phyloP scores from a whole-genome alignment of 495 filamentous ascomycete species.

The Penicillium argentinense region DNA sequence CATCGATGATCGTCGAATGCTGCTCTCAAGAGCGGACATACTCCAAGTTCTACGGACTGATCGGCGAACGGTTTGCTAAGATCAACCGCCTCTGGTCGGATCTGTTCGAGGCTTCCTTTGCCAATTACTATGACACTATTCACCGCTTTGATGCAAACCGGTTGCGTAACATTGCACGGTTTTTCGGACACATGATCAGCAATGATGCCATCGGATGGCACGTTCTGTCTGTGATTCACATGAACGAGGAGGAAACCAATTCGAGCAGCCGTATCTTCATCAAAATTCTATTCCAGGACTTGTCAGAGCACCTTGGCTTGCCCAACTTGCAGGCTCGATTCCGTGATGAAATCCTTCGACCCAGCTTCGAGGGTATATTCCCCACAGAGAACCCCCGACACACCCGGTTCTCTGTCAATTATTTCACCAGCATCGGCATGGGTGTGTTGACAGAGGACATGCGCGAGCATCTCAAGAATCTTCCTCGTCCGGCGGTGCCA shows the following conservation, averaged over 20 bases:
- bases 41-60: conserved; percentile 92
- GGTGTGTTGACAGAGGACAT: conserved; percentile 92
- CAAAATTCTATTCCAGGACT: conserved; percentile 94
- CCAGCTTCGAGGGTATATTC: conserved; percentile 85
- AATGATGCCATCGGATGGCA: conserved; percentile 92
- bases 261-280: conserved; percentile 95
- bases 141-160: conserved; percentile 95
- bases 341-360: conserved; percentile 72
- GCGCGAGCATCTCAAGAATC: conserved; percentile 84
- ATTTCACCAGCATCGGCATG: conserved; percentile 97
- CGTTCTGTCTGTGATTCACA: conserved; percentile 74
- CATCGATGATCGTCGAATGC: conserved; percentile 95
- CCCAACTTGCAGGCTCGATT: conserved; percentile 72
- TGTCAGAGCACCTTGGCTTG: conserved; percentile 83
- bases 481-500: conserved; percentile 72
- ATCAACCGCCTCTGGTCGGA: conserved; percentile 94
- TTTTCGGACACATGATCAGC: conserved; percentile 89
- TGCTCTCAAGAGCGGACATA: conserved; percentile 95
- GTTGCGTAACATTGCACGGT: conserved; percentile 88
- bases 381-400: conserved; percentile 81
- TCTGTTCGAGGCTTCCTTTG: conserved; percentile 83
- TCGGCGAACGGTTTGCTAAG: conserved; percentile 92
- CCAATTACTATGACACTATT: conserved; percentile 94
- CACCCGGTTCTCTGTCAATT: conserved; percentile 97
- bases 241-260: conserved; percentile 97